A percentile compares a stretch with the other conserved stretches of the same genome.
Evolutionary conservation across 2,329 filamentous ascomycete genomes (phyloP).

Genomic region (Aspergillus luchuensis): DNA sequence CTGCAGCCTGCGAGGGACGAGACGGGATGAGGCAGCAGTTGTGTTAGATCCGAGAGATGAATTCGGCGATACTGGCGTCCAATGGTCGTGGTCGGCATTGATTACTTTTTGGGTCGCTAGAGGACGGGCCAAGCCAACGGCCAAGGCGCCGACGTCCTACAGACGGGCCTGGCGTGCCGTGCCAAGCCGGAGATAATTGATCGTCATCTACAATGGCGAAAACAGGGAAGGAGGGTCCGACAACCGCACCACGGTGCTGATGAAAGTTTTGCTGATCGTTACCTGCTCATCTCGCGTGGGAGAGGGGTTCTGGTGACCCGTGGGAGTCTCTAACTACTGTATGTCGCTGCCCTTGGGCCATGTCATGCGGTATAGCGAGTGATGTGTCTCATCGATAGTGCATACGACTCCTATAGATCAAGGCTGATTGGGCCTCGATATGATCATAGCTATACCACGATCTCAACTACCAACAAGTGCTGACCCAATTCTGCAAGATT

Average conservation of each 20-base stretch:
- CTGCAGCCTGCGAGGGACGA: too few species aligned
- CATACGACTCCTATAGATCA: too few species aligned
- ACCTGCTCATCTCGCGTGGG: neutral
- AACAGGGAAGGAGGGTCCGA: neutral
- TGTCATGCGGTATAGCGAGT: too few species aligned
- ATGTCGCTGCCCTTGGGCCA: too few species aligned
- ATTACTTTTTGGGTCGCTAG: neutral
- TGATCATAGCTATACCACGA: neutral
- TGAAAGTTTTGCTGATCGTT: neutral
- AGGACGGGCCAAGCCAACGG: neutral
- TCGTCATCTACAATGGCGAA: neutral
- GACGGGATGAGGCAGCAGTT: too few species aligned
- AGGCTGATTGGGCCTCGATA: neutral
- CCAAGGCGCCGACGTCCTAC: neutral
- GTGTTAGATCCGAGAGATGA: too few species aligned
- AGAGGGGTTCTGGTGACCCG: too few species aligned
- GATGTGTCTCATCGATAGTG: too few species aligned
- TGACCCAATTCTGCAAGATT: neutral
- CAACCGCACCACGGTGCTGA: neutral
- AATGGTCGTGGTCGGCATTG: neutral
- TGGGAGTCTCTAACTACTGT: too few species aligned
- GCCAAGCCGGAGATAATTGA: conserved; percentile 2
- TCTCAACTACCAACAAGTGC: neutral
- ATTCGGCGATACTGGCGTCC: neutral
- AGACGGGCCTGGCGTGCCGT: neutral